Conservation (phyloP, 2,329 filamentous ascomycete genomes). For the Aspergillus nomiae region DNA sequence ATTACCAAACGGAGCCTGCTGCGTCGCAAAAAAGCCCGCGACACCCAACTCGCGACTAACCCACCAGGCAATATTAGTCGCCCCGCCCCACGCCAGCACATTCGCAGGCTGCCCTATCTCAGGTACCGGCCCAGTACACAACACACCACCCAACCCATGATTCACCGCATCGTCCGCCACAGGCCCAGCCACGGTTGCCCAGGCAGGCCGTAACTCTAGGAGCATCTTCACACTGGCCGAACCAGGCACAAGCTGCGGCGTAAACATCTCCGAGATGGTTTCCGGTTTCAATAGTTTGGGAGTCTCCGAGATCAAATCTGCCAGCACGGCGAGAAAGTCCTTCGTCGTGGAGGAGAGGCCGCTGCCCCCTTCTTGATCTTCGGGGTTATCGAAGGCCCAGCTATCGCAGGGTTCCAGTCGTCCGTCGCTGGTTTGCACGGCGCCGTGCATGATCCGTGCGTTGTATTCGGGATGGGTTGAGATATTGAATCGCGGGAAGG, state of each 20-base stretch:
- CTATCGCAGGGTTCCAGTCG: neutral
- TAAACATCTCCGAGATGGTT: neutral
- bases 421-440: no score
- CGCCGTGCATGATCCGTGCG: no score
- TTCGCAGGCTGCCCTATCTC: constrained; percentile 7
- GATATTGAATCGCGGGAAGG: no score
- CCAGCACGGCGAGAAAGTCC: neutral
- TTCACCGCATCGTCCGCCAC: constrained; percentile 5
- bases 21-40: constrained; percentile 8
- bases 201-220: constrained; percentile 3
- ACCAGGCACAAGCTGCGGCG: no score
- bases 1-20: constrained; percentile 10
- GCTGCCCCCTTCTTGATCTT: neutral
- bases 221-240: neutral
- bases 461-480: no score
- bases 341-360: neutral
- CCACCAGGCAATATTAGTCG: constrained; percentile 12
- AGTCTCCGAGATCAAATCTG: neutral
- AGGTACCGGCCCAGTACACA: neutral
- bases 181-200: constrained; percentile 4
- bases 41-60: constrained; percentile 3
- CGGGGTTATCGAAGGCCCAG: neutral
- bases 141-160: constrained; percentile 7
- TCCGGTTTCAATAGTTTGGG: neutral
- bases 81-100: constrained; percentile 11